Percentiles rank a stretch among this genome's conserved stretches.
Conservation (phyloP, 345 rosid genomes). For the Sonneratia caseolaris region DNA sequence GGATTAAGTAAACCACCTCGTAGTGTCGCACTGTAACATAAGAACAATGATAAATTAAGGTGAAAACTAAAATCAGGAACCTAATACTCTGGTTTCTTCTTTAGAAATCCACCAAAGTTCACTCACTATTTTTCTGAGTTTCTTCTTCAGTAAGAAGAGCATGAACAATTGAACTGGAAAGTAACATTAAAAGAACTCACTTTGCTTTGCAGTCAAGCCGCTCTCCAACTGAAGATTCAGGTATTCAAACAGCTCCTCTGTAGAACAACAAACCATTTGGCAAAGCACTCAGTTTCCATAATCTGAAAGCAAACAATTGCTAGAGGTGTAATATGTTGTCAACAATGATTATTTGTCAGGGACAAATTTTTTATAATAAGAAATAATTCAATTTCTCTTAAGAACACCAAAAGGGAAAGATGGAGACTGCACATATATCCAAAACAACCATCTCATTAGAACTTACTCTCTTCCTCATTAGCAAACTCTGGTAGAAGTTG, state of each 20-base stretch:
- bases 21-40: conserved; percentile 71
- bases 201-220: conserved; percentile 43
- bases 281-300: background rate
- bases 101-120: background rate
- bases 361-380: background rate
- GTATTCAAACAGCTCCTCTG: conserved; percentile 74
- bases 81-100: background rate
- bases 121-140: background rate
- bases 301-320: background rate
- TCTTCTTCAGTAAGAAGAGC: background rate
- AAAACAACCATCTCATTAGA: background rate
- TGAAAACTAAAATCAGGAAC: background rate
- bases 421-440: background rate
- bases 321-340: background rate
- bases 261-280: conserved; percentile 14
- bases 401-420: background rate
- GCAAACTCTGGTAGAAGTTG: conserved; percentile 68
- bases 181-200: conserved; percentile 32
- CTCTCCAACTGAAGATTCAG: conserved; percentile 77
- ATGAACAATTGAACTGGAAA: background rate
- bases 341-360: background rate
- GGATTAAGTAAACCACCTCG: conserved; percentile 87
- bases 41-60: background rate
- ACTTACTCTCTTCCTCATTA: conserved; percentile 75
- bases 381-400: background rate